Conservation (phyloP, 768 basidiomycete genomes). For the Sporobolomyces pararoseus region DNA sequence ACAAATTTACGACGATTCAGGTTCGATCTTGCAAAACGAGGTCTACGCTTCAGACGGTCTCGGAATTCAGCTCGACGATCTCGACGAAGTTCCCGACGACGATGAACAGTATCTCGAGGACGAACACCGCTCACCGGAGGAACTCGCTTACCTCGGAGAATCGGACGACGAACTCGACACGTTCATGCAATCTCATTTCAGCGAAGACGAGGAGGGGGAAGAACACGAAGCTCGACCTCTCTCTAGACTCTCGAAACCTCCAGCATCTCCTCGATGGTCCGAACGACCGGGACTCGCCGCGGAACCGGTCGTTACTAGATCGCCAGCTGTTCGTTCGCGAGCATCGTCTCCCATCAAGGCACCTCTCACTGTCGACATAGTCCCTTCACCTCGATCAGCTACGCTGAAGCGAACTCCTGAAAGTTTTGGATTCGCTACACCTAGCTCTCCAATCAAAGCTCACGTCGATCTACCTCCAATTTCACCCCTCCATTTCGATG, state of each 20-base stretch:
- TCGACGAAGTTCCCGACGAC: conserved; percentile 46
- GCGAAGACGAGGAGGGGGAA: conserved; percentile 37
- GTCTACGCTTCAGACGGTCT: background rate
- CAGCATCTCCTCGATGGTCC: conserved; percentile 13
- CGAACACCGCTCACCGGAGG: background rate
- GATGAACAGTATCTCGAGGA: conserved; percentile 12
- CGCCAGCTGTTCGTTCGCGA: conserved; percentile 2
- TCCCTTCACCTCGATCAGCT: background rate
- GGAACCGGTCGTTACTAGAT: conserved; percentile 1
- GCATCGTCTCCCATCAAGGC: conserved; percentile 29
- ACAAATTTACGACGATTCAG: conserved; percentile 6
- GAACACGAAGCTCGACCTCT: background rate
- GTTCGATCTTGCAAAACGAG: background rate
- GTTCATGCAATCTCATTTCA: conserved; percentile 39
- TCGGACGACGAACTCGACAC: conserved; percentile 45
- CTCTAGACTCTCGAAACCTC: background rate
- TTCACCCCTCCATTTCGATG: conserved; percentile 3
- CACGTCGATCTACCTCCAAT: conserved; percentile 1
- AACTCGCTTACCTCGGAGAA: conserved; percentile 29
- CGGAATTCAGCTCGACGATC: conserved; percentile 44
- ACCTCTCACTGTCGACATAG: background rate
- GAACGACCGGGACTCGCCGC: conserved; percentile 2
- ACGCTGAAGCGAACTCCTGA: conserved; percentile 22
- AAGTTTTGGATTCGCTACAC: conserved; percentile 40
- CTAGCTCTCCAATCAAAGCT: conserved; percentile 39